Conservation (phyloP, 179 eudicot species). For the Amaranthus tricolor region DNA sequence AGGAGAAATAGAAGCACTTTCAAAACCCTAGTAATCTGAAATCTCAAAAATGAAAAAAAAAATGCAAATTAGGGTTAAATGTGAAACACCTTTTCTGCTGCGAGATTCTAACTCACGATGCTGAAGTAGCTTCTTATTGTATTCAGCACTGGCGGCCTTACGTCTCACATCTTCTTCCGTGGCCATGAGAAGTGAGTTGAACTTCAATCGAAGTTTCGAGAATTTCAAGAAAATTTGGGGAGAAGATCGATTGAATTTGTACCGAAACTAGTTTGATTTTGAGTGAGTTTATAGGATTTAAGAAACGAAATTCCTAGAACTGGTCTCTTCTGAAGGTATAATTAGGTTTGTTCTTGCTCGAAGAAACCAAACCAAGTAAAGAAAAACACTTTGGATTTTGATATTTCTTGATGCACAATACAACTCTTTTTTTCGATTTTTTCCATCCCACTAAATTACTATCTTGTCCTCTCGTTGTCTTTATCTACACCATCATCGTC, state of each 20-base stretch:
- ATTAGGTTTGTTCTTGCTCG: too few species aligned
- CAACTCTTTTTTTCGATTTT: too few species aligned
- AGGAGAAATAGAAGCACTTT: not conserved
- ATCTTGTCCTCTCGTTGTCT: too few species aligned
- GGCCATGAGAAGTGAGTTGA: slow-evolving; percentile 7
- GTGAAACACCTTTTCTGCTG: slow-evolving; percentile 60
- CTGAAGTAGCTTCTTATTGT: slow-evolving; percentile 79
- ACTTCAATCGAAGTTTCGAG: not conserved
- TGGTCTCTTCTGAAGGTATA: too few species aligned
- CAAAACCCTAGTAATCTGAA: slow-evolving; percentile 15
- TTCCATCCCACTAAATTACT: too few species aligned
- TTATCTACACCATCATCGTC: too few species aligned
- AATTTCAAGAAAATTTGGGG: not conserved
- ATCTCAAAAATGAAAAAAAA: not conserved
- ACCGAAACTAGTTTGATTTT: too few species aligned
- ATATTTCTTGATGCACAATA: too few species aligned
- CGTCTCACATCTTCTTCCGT: slow-evolving; percentile 73
- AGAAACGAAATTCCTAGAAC: too few species aligned
- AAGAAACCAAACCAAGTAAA: too few species aligned
- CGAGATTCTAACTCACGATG: slow-evolving; percentile 88
- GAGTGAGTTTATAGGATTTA: too few species aligned
- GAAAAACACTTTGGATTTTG: too few species aligned
- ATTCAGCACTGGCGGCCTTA: slow-evolving; percentile 49
- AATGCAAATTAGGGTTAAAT: slow-evolving; percentile 22
- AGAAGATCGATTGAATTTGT: not conserved